Base-by-base conservation (phyloP, 257 asterid genomes). In the Hygrophila difformis region DNA sequence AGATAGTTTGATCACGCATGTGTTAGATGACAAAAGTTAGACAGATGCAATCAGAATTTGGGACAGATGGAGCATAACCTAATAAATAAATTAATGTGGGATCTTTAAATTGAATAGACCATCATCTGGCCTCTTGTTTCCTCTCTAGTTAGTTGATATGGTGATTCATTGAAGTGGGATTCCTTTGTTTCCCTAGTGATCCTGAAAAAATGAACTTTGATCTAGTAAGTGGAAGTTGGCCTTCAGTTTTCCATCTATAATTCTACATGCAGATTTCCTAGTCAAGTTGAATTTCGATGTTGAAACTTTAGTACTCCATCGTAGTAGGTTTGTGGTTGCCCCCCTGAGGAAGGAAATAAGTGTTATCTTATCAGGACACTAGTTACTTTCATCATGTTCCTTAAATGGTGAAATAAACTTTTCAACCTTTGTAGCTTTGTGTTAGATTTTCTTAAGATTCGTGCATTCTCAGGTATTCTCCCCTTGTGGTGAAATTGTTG, bases 401-500 rank as follows among this genome's bases (percentile, higher is more conserved):
- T 17, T 55, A 39, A 57, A 37, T 49, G 44, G 45, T 48, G 31
- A 39, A 61, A 43, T n/a, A n/a, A n/a, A n/a, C n/a, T n/a, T n/a
- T n/a, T 45, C 37, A 22, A 24, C 21, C 26, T 37, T 3, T 39
- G 36, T 18, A 22, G 11, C 24, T 51, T 51, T 44, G 41, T 15
- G 56, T 16, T 58, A 16, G 42, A 29, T 29, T 15, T 48, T 20
- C 29, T 37, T 39, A 20, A 28, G 33, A 14, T 21, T 29, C 37
- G 49, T 57, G 37, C 19, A 35, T 64, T 55, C 72, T 44, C 81
- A 87, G 97, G 53, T 70, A 49, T 84, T 84, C 59, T 84, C 95
- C 41, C 53, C 47, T 16, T 84, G 95, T 13, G 97, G 97, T 6
- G 80, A 84, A 55, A 76, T 87, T 61, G 47, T 58, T 57, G 93